A percentile compares a stretch with the other conserved stretches of the same genome.
Evolutionary conservation across 2,329 filamentous ascomycete genomes (phyloP).

Genomic region (Pestalotiopsis sp.): DNA sequence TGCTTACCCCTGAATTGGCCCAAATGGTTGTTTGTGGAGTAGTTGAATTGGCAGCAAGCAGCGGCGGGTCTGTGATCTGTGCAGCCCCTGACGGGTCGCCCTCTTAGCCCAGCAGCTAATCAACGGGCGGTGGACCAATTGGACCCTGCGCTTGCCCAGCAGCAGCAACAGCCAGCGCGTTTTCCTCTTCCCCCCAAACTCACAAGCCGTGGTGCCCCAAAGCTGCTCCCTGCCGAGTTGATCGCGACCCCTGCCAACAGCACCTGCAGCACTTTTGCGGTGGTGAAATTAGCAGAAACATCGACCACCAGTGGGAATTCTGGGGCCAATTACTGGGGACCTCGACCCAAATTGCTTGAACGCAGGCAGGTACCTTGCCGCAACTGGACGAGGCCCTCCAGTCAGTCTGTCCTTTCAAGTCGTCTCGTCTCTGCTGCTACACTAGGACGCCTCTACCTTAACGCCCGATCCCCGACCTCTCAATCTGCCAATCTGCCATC

Average conservation of each 20-base stretch:
- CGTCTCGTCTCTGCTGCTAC: background rate
- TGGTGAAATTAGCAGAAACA: constrained; percentile 12
- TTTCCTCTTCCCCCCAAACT: background rate
- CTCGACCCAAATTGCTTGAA: background rate
- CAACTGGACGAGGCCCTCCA: background rate
- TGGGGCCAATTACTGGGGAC: background rate
- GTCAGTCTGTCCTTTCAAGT: background rate
- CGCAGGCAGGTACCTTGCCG: background rate
- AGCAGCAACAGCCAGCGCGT: background rate
- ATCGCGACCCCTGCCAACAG: constrained; percentile 1
- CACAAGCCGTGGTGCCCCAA: background rate
- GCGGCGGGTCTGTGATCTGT: background rate
- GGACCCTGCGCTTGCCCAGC: constrained; percentile 1
- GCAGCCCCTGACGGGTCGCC: background rate
- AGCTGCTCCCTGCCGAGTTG: constrained; percentile 2
- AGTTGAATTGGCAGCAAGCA: constrained; percentile 9
- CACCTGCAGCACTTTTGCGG: constrained; percentile 10
- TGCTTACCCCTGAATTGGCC: constrained; percentile 4
- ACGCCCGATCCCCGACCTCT: constrained; percentile 12
- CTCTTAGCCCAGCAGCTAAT: constrained; percentile 4
- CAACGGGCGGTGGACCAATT: constrained; percentile 3
- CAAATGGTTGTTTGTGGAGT: constrained; percentile 6
- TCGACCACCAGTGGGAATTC: constrained; percentile 1
- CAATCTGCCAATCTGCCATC: constrained; percentile 1
- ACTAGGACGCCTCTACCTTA: background rate